Evolutionary conservation across 1,139 yeast genomes (phyloP), one percentile per base, ranked within the genome.

Genomic region (Candida sojae): DNA sequence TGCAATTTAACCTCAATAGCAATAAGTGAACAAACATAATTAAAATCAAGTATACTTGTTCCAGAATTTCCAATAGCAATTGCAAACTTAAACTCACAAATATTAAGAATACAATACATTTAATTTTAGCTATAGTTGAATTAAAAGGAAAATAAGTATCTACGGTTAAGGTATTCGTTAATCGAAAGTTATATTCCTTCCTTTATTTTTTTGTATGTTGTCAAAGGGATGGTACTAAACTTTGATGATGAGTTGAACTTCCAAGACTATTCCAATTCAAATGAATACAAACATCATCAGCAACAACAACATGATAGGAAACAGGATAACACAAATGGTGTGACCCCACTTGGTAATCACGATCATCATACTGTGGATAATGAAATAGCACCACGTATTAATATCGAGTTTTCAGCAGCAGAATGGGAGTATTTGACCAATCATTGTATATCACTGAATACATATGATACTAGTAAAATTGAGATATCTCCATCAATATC

Each of bases 401-500:
- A 42, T 8, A 28, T 42, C 31, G 43, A 45, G 17, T 40, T 46
- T 26, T 41, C 42, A 13, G 40, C 38, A 25, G 34, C 46, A 3
- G 54, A 49, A 28, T 48, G 50, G 49, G 52, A 48, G 7, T 51
- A 46, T 25, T 40, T 47, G 28, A 44, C 50, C 12, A 39, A 43
- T 12, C 47, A 51, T 26, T 30, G 45, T 6, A 23, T 48, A 31
- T 35, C 42, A 1, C 34, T 11, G 13, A 48, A 30, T 9, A 23
- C 39, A 5, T 38, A 30, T 36, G 36, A 44, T 29, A 28, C 33
- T 8, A 47, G 43, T 40, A 49, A 39, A 17, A 32, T 45, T 12
- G 54, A 53, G 2, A 45, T 52, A 30, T 50, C 53, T 4, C 53
- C 56, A 4, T 47, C 53, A 2, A 44, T 53, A 25, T 54, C 57